Conservation (phyloP, 208 protist genomes). For the Zelonia costaricensis region DNA sequence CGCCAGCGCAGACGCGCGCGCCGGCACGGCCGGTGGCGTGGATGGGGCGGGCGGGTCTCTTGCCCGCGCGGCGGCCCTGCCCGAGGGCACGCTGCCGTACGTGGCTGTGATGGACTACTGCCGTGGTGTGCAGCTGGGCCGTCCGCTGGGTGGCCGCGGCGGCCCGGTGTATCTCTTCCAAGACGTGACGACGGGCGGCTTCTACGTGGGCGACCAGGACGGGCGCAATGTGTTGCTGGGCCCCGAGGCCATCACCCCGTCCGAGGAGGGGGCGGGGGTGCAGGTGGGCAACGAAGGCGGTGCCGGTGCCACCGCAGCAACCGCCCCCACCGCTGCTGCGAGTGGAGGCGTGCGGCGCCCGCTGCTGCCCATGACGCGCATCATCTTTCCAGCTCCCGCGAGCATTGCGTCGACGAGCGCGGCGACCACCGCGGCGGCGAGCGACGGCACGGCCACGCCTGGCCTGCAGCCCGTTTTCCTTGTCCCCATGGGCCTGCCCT, state of each 20-base stretch:
- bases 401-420: not conserved
- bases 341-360: slow-evolving; percentile 1
- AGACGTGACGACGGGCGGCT: slow-evolving; percentile 20
- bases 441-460: not conserved
- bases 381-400: slow-evolving; percentile 42
- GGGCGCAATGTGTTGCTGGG: slow-evolving; percentile 11
- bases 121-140: slow-evolving; percentile 60
- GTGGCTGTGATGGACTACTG: slow-evolving; percentile 71
- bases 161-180: slow-evolving; percentile 49
- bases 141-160: slow-evolving; percentile 40
- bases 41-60: not conserved
- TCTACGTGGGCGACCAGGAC: slow-evolving; percentile 37
- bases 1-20: not conserved
- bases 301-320: not conserved
- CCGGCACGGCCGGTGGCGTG: not conserved
- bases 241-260: not conserved
- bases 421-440: not conserved
- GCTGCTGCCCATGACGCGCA: slow-evolving; percentile 46
- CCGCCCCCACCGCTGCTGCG: not conserved
- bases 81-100: slow-evolving; percentile 24
- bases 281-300: not conserved
- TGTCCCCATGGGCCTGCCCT: slow-evolving; percentile 41
- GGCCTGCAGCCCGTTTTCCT: slow-evolving; percentile 40
- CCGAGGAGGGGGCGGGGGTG: not conserved
- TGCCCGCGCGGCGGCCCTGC: not conserved